Base-by-base conservation (phyloP, 371 early-diverging fungal species). In the Mortierella sp. region DNA sequence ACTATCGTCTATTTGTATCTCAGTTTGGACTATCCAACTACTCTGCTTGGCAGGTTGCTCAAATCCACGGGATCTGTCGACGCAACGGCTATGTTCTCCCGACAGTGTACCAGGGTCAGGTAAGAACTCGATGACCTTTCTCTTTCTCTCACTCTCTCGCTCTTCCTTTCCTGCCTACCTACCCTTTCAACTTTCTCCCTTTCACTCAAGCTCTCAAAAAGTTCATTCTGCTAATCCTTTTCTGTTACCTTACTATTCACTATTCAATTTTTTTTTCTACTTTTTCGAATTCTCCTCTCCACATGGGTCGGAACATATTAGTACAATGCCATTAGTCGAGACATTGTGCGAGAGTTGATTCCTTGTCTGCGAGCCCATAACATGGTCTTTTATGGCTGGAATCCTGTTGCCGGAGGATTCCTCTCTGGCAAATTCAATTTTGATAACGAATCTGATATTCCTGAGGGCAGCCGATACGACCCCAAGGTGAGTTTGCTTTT, bases 281-380 rank as follows among this genome's bases (percentile, higher is more conserved):
- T 4, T 21, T 50, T n/a, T 21, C 50, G 3, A n/a, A 21, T 50
- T 7, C 14, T 21, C n/a, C n/a, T n/a, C n/a, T n/a, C n/a, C n/a
- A n/a, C n/a, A n/a, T n/a, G n/a, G n/a, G n/a, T n/a, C n/a, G n/a
- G n/a, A n/a, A n/a, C 9, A 37, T 37, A 37, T 14, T 37, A 43
- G 53, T 90, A 92, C 84, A 90, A 90, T 69, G 85, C 86, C 3
- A 64, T 92, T n/a, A 88, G 88, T 7, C 82, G 92, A 55, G 86
- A 83, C 29, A 85, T 89, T 19, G 92, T 90, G 66, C 76, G 72
- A 14, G 92, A 90, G 63, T 76, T 37, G 9, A 3, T 37, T 37
- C 37, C 37, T 5, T 37, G 37, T 9, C 37, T 37, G 3, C 37
- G 37, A 3, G 37, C 37, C 37, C 37, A 37, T 46, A 76, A 81